A percentile compares a stretch with the other conserved stretches of the same genome.
phyloP scores from a whole-genome alignment of 345 rosid genomes.

The Hibiscus tridactylites region DNA sequence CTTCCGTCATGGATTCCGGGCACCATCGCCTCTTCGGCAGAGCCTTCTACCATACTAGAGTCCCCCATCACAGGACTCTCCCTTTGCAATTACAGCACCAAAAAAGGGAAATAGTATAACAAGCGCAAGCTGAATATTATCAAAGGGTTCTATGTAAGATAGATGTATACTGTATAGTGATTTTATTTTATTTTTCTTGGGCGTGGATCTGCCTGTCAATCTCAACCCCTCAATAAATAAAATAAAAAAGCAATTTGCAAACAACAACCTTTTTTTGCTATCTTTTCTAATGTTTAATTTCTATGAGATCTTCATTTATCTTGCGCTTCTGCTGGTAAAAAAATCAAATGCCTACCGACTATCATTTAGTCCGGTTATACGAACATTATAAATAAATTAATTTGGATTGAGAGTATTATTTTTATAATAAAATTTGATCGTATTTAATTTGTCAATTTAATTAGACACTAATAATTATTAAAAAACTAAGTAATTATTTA shows the following conservation, averaged over 20 bases:
- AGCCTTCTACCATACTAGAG: conserved; percentile 22
- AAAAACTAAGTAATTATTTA: too few relatives aligned
- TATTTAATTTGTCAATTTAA: too few relatives aligned
- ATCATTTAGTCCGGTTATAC: too few relatives aligned
- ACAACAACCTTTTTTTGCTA: not conserved
- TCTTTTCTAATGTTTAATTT: not conserved
- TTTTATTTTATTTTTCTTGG: conserved; percentile 14
- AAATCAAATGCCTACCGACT: not conserved
- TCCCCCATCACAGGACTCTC: conserved; percentile 23
- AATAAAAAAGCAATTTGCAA: not conserved
- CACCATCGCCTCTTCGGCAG: conserved; percentile 15
- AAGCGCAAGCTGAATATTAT: conserved; percentile 25
- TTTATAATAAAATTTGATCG: too few relatives aligned
- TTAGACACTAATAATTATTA: too few relatives aligned
- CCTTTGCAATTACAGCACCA: conserved; percentile 14
- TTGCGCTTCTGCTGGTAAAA: conserved; percentile 3
- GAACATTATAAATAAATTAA: too few relatives aligned
- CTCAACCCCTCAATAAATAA: conserved; percentile 9
- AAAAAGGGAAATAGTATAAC: not conserved
- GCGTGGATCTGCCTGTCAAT: conserved; percentile 38
- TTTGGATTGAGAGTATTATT: too few relatives aligned
- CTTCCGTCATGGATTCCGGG: conserved; percentile 8
- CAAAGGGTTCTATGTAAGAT: conserved; percentile 24
- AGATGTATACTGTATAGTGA: conserved; percentile 14
- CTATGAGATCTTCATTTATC: conserved; percentile 29